Conservation (phyloP, 2,329 filamentous ascomycete genomes). For the Colletotrichum sublineola region DNA sequence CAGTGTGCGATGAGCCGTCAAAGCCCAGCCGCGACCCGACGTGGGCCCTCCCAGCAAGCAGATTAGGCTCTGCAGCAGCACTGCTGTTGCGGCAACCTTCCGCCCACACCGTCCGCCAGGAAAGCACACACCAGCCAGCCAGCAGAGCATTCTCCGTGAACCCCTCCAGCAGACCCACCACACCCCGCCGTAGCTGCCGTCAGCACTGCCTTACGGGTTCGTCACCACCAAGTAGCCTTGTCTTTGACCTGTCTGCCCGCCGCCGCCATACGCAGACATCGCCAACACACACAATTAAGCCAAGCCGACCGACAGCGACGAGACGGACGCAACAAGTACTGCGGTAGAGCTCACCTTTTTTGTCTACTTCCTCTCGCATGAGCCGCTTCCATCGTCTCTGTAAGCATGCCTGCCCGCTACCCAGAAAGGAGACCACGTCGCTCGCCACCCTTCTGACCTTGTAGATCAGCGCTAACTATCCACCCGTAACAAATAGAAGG, state of each 20-base stretch:
- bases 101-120: neutral
- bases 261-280: constrained; percentile 11
- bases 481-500: constrained; percentile 13
- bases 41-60: neutral
- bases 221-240: constrained; percentile 2
- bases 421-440: neutral
- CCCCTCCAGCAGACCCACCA: constrained; percentile 10
- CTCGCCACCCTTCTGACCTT: constrained; percentile 23
- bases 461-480: constrained; percentile 13
- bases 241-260: constrained; percentile 1
- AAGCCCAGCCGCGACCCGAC: neutral
- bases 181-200: neutral
- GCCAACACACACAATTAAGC: constrained; percentile 5
- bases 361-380: neutral
- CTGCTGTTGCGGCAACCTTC: neutral
- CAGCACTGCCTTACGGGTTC: constrained; percentile 10
- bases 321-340: constrained; percentile 3
- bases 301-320: constrained; percentile 4
- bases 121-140: neutral
- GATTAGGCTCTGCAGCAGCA: neutral
- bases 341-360: neutral
- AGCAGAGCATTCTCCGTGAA: neutral
- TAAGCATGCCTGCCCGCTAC: neutral
- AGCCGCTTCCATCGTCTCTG: constrained; percentile 1
- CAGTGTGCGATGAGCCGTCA: neutral